Conservation (phyloP, 768 basidiomycete genomes). For the Jaapia argillacea region DNA sequence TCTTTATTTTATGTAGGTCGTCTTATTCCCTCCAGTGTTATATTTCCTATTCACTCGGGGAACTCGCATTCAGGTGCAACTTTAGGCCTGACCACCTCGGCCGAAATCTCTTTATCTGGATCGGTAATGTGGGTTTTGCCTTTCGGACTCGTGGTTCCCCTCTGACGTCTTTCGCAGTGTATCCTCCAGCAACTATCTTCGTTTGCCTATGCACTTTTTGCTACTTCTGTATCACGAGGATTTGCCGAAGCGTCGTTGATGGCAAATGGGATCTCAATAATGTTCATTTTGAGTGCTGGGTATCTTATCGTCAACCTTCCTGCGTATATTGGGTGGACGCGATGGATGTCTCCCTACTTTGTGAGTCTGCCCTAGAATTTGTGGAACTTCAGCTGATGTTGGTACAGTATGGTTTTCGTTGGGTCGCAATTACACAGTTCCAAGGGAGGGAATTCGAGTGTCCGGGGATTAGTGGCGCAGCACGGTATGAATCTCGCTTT, state of each 20-base stretch:
- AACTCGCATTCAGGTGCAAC: conserved; percentile 3
- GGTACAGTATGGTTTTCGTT: conserved; percentile 21
- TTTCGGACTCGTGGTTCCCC: neutral
- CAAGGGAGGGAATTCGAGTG: conserved; percentile 21
- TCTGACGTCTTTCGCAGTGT: conserved; percentile 3
- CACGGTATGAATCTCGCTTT: conserved; percentile 17
- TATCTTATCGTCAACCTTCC: conserved; percentile 7
- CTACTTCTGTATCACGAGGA: conserved; percentile 17
- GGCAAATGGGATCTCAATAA: conserved; percentile 14
- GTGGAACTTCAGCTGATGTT: neutral
- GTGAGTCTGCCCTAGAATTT: neutral
- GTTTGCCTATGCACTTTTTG: conserved; percentile 18
- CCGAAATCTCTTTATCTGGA: conserved; percentile 21
- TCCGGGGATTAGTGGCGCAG: conserved; percentile 16
- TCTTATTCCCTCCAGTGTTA: no score
- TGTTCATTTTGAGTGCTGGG: conserved; percentile 1
- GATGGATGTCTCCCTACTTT: conserved; percentile 29
- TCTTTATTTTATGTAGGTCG: conserved; percentile 11
- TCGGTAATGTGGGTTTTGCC: conserved; percentile 17
- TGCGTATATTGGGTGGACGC: conserved; percentile 26
- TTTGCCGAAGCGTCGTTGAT: conserved; percentile 24
- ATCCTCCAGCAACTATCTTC: conserved; percentile 15
- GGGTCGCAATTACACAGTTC: conserved; percentile 28
- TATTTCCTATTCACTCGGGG: conserved; percentile 3
- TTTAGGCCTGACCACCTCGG: conserved; percentile 25